Conservation (phyloP, 306 rosid genomes). For the Gillenia trifoliata region DNA sequence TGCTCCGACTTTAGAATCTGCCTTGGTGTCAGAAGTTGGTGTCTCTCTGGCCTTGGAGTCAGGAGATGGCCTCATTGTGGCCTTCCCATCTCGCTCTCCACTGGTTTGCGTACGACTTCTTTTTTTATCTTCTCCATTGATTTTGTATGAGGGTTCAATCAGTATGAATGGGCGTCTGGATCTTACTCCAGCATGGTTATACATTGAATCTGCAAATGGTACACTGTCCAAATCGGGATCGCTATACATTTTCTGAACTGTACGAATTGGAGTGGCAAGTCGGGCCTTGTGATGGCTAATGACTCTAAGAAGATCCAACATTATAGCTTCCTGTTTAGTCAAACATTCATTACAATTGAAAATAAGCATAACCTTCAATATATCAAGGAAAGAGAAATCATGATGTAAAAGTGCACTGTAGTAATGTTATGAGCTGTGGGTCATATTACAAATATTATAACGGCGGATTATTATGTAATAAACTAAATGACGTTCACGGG, state of each 20-base stretch:
- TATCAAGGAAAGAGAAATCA: background rate
- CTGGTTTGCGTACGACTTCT: conserved; percentile 44
- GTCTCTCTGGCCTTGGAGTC: conserved; percentile 42
- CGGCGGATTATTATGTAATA: background rate
- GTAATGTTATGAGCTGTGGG: background rate
- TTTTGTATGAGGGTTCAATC: conserved; percentile 66
- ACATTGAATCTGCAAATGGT: conserved; percentile 64
- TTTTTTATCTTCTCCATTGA: conserved; percentile 60
- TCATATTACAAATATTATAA: background rate
- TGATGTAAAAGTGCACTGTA: background rate
- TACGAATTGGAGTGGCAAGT: conserved; percentile 97
- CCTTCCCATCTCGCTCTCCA: conserved; percentile 62
- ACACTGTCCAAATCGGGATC: conserved; percentile 67
- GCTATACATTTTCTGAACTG: conserved; percentile 64
- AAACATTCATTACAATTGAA: conserved; percentile 16
- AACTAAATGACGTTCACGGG: background rate
- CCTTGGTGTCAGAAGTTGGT: conserved; percentile 34
- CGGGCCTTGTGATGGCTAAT: conserved; percentile 91
- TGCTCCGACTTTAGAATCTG: conserved; percentile 37
- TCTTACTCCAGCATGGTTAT: conserved; percentile 38
- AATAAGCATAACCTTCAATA: conserved; percentile 25
- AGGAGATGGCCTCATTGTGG: conserved; percentile 30
- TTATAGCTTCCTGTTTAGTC: conserved; percentile 63
- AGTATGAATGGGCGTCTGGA: conserved; percentile 61
- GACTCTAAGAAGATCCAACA: conserved; percentile 95